Conservation (phyloP, 768 basidiomycete genomes). For the Pleurotus djamor region DNA sequence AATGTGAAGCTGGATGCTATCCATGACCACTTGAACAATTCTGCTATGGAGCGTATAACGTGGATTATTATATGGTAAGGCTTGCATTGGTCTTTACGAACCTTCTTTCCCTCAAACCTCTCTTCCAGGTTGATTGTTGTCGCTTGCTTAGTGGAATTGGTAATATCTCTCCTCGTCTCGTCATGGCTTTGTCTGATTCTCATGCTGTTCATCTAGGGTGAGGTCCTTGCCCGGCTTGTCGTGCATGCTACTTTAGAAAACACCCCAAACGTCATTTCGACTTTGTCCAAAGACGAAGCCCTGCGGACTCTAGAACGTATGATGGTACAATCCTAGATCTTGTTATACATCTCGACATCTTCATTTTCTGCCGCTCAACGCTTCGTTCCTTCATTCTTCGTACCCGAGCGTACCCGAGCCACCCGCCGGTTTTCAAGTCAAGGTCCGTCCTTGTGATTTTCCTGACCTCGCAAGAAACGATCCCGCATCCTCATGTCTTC, state of each 20-base stretch:
- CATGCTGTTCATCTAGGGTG: conserved; percentile 49
- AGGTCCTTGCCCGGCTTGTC: conserved; percentile 73
- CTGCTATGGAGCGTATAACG: conserved; percentile 89
- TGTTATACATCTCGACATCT: background rate
- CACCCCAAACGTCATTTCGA: conserved; percentile 9
- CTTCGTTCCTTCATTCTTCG: background rate
- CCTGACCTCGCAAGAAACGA: too few species aligned
- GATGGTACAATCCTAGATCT: conserved; percentile 18
- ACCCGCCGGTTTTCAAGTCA: too few species aligned
- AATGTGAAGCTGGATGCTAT: conserved; percentile 75
- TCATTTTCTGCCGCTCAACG: background rate
- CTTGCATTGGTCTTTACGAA: too few species aligned
- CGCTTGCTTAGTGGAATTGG: conserved; percentile 86
- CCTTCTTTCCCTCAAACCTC: too few species aligned
- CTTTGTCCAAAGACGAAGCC: conserved; percentile 33
- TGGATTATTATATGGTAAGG: conserved; percentile 45
- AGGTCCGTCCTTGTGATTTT: too few species aligned
- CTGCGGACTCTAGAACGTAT: conserved; percentile 40
- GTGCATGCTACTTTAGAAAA: conserved; percentile 56
- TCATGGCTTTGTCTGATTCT: background rate
- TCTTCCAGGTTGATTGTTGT: conserved; percentile 77
- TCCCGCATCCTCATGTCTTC: background rate
- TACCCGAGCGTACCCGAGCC: too few species aligned
- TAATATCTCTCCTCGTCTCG: conserved; percentile 19
- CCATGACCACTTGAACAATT: conserved; percentile 89